A percentile compares a stretch with the other conserved stretches of the same genome.
phyloP scores from a whole-genome alignment of 208 protist genomes.

The Trypanosoma lewisi region DNA sequence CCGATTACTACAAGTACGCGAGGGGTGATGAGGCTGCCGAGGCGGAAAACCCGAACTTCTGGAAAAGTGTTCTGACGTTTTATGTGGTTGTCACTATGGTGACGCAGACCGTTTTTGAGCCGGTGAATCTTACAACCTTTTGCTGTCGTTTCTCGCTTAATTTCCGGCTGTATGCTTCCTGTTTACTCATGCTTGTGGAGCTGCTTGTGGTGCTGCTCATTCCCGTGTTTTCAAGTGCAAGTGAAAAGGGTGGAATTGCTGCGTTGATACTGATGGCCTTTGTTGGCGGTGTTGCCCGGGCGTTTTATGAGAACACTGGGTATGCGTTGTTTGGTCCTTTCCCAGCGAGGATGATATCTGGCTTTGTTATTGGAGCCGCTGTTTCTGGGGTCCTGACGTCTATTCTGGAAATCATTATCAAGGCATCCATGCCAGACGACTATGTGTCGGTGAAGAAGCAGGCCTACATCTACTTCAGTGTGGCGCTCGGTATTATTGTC shows the following conservation, averaged over 20 bases:
- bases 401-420: conserved; percentile 75
- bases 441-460: conserved; percentile 46
- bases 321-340: conserved; percentile 85
- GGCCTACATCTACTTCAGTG: conserved; percentile 75
- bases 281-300: conserved; percentile 54
- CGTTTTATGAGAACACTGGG: conserved; percentile 87
- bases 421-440: conserved; percentile 51
- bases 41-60: conserved; percentile 43
- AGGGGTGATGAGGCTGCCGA: conserved; percentile 29
- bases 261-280: conserved; percentile 71
- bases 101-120: conserved; percentile 68
- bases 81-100: conserved; percentile 80
- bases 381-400: conserved; percentile 62
- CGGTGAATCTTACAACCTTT: conserved; percentile 69
- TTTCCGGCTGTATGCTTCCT: conserved; percentile 48
- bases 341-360: conserved; percentile 55
- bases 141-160: conserved; percentile 72
- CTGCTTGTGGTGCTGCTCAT: conserved; percentile 32
- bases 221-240: conserved; percentile 20
- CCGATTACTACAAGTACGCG: conserved; percentile 81
- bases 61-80: conserved; percentile 72
- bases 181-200: conserved; percentile 56
- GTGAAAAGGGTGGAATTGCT: conserved; percentile 50
- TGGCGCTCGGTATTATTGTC: conserved; percentile 66
- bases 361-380: conserved; percentile 68